Base-by-base conservation (phyloP, 495 filamentous ascomycete genomes). In the Penicillium tannophilum region DNA sequence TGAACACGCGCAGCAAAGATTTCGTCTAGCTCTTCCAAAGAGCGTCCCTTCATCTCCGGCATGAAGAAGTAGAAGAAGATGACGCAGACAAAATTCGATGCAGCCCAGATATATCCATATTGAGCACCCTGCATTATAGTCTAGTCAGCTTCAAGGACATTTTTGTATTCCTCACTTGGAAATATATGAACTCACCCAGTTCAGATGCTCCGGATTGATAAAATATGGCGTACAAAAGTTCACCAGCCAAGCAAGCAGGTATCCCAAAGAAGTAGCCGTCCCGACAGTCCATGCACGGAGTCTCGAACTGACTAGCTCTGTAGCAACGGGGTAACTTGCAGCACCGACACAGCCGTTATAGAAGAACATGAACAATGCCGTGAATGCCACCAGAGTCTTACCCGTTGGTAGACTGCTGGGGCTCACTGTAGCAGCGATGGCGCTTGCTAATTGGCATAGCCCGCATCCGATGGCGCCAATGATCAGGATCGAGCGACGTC, bases 181-280 rank as follows among this genome's bases (percentile, higher is more conserved):
- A 1, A 52, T 17, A 26, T 12, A 20, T 24, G 5, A 17, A 58
- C 55, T 51, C 1, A 82, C 82, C 82, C 82, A 87, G 56, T 80
- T 77, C 14, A 86, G 58, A 11, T 76, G 66, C 33, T 69, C 68
- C 0, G 84, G 83, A 54, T 86, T 86, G 64, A 87, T 86, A 60
- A 87, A 86, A 60, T 87, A 86, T 19, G 84, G 61, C 9, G 61
- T 56, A 26, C 61, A 56, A 78, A 86, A 86, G 2, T 81, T 84
- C 3, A 78, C 78, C 47, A 86, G 66, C 84, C 84, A 82, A 17
- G 62, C 72, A 35, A 79, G 65, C 35, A 82, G 55, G 39, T 76
- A 82, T 9, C 76, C 76, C 26, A 83, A 47, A 16, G 76, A 75
- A 5, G 76, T 77, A 11, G 72, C 82, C 23, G 74, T 76, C 2